Base-by-base conservation (phyloP, 2,329 filamentous ascomycete genomes). In the Apiospora saccharicola region DNA sequence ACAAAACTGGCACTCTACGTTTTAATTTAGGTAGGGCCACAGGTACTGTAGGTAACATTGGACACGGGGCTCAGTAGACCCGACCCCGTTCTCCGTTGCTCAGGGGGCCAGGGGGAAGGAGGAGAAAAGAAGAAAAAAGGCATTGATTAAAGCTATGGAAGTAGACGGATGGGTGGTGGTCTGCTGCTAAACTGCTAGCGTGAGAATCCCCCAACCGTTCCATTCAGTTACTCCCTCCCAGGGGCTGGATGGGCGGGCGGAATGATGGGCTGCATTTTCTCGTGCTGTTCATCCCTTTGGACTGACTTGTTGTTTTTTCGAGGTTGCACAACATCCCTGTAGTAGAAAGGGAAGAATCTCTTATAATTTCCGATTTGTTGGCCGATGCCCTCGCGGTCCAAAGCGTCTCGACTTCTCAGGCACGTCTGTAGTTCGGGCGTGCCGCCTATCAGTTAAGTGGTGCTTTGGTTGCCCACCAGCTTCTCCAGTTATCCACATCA, bases 401-500 rank as follows among this genome's bases (percentile, higher is more conserved):
- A 41, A 64, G n/a, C 19, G 34, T 64, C 34, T 41, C 57, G 57
- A 37, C 37, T 64, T 34, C 30, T 19, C 30, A 30, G 57, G 57
- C 53, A 61, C 34, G 19, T n/a, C 34, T 37, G n/a, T n/a, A 37
- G 57, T 24, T 41, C 57, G 57, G 57, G n/a, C 53, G 34, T n/a
- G 53, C 53, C 53, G 53, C 53, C 53, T 61, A 61, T 37, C 30
- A 19, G 26, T 34, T 37, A 19, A 34, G 37, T 49, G 53, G 53
- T 34, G 53, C 53, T 37, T 64, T 41, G 34, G 8, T 22, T 64
- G 57, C 24, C 57, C 34, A 64, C 57, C 57, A 22, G 57, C 57
- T 64, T 64, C 34, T 64, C 57, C 57, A 64, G 41, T 34, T 64
- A 64, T 64, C 57, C 57, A 64, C 57, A 64, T 37, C 30, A 41